Percentiles rank a stretch among this genome's conserved stretches.
phyloP scores from a whole-genome alignment of 129 eudicot species.

The Flaveria bidentis region DNA sequence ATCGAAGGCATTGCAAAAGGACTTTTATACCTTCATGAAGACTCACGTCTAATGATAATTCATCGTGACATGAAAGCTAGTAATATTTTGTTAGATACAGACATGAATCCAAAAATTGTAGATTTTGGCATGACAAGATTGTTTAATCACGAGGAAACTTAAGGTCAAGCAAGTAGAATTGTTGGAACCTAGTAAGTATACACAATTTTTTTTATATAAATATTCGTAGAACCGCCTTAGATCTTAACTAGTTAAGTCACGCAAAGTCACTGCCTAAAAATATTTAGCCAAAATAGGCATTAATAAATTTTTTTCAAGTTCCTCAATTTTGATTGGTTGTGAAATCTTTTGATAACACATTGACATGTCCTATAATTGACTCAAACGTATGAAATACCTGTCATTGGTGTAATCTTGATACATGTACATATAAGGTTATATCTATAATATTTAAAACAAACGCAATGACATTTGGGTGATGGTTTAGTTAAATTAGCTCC shows the following conservation, averaged over 20 bases:
- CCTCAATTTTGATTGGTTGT: too few relatives aligned
- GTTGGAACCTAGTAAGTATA: slow-evolving; percentile 29
- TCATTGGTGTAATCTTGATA: too few relatives aligned
- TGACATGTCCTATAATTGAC: too few relatives aligned
- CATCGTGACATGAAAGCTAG: slow-evolving; percentile 25
- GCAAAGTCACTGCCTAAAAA: neutral
- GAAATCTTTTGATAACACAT: too few relatives aligned
- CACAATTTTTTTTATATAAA: neutral
- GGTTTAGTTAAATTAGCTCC: neutral
- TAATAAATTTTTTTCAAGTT: too few relatives aligned
- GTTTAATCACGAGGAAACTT: slow-evolving; percentile 19
- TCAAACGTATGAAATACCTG: too few relatives aligned
- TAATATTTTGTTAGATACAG: slow-evolving; percentile 8
- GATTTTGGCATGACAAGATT: slow-evolving; percentile 21
- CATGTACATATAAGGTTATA: too few relatives aligned
- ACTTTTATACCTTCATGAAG: slow-evolving; percentile 17
- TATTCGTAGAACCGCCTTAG: neutral
- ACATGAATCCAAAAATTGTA: slow-evolving; percentile 25
- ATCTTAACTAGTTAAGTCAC: neutral
- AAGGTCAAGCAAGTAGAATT: slow-evolving; percentile 13
- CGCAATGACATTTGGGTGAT: neutral
- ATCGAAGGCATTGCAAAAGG: slow-evolving; percentile 19
- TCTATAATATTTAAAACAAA: neutral
- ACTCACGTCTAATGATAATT: slow-evolving; percentile 16
- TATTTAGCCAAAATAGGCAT: too few relatives aligned